phyloP scores from a whole-genome alignment of 2,329 filamentous ascomycete genomes.

The Celoporthe dispersa region DNA sequence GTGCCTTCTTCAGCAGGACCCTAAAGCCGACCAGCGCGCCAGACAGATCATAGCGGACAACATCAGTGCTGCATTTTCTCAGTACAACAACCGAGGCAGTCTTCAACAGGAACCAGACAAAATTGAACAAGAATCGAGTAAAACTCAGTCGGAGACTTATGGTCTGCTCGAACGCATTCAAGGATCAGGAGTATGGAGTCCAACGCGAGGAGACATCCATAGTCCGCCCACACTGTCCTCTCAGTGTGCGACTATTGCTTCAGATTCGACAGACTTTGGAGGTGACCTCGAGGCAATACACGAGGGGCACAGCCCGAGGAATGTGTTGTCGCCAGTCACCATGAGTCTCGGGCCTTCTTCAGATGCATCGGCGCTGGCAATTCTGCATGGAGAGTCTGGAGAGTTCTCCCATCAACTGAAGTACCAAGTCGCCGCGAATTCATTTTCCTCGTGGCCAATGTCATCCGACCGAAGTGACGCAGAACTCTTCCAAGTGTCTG shows the following conservation, averaged over 20 bases:
- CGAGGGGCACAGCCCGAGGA: not conserved
- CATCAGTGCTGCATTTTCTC: slow-evolving; percentile 2
- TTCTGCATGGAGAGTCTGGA: not conserved
- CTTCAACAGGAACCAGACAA: not conserved
- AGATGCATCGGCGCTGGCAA: too few relatives aligned
- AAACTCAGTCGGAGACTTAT: not conserved
- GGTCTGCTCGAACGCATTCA: not conserved
- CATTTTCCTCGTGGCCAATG: not conserved
- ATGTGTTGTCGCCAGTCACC: not conserved
- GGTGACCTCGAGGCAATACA: not conserved
- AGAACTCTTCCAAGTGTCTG: not conserved
- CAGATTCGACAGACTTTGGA: not conserved
- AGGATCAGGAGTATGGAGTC: not conserved
- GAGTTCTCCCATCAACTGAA: not conserved
- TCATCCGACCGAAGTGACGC: not conserved
- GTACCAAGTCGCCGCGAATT: not conserved
- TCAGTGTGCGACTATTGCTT: not conserved
- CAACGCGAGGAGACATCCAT: not conserved
- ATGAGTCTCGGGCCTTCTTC: not conserved
- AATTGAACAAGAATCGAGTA: not conserved
- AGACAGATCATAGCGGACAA: not conserved
- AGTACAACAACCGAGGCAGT: not conserved
- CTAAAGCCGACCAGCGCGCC: not conserved
- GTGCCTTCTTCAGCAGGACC: not conserved
- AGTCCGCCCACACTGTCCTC: not conserved